These are phyloP conservation scores for Ceratobasidium papillatum DNA, from an alignment of 1,284 basidiomycete genomes.

Conservation along the genomic window DNA sequence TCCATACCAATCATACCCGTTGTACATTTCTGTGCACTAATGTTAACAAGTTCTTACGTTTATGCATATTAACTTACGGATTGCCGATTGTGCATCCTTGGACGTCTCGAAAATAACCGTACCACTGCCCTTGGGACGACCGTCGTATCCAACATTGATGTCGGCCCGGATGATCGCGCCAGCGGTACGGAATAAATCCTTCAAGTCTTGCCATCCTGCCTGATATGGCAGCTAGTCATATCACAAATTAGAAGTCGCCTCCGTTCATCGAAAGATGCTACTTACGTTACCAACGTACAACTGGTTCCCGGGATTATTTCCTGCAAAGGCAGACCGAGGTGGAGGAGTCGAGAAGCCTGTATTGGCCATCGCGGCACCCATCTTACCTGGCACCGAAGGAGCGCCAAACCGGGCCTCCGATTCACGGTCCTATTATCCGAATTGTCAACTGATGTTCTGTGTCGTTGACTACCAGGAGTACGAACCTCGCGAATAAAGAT, in stretches of 20 bases:
- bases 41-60: slow-evolving; percentile 4
- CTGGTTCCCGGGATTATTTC: slow-evolving; percentile 80
- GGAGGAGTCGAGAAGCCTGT: slow-evolving; percentile 76
- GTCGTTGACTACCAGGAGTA: neutral
- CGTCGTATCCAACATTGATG: slow-evolving; percentile 90
- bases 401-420: slow-evolving; percentile 93
- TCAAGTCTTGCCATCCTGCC: slow-evolving; percentile 98
- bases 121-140: slow-evolving; percentile 91
- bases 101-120: slow-evolving; percentile 94
- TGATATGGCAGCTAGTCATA: slow-evolving; percentile 82
- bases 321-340: slow-evolving; percentile 60
- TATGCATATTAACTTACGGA: slow-evolving; percentile 66
- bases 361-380: slow-evolving; percentile 88
- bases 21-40: slow-evolving; percentile 77
- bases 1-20: slow-evolving; percentile 94
- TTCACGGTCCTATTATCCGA: slow-evolving; percentile 83
- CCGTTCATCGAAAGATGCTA: slow-evolving; percentile 42
- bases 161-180: slow-evolving; percentile 95
- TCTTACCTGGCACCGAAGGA: slow-evolving; percentile 90
- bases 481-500: slow-evolving; percentile 94
- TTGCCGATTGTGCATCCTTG: slow-evolving; percentile 90
- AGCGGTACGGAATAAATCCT: slow-evolving; percentile 94
- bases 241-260: neutral
- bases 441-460: neutral
- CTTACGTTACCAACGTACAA: slow-evolving; percentile 91